Conservation (phyloP, 2,329 filamentous ascomycete genomes). For the Pseudogymnoascus sp. region DNA sequence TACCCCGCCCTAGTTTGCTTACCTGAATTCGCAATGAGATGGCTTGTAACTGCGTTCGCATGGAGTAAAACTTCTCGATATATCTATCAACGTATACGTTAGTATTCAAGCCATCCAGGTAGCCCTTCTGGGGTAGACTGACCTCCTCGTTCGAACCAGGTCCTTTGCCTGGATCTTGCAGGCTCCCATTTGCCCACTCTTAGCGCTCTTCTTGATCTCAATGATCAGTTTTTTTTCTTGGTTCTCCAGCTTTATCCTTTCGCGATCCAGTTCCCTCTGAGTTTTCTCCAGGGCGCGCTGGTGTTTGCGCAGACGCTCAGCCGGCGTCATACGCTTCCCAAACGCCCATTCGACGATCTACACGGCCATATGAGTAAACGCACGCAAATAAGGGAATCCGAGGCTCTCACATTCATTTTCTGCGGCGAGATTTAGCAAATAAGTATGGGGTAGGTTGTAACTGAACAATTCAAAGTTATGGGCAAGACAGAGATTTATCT, state of each 20-base stretch:
- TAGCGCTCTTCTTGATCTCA: constrained; percentile 97
- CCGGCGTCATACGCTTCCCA: constrained; percentile 97
- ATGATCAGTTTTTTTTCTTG: constrained; percentile 95
- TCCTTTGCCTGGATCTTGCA: constrained; percentile 98
- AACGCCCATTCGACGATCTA: constrained; percentile 98
- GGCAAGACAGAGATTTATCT: constrained; percentile 2
- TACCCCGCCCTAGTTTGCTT: constrained; percentile 17
- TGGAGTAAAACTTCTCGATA: constrained; percentile 96
- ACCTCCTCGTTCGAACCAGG: constrained; percentile 81
- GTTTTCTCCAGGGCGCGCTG: constrained; percentile 96
- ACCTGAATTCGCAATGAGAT: constrained; percentile 93
- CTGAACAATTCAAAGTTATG: not conserved
- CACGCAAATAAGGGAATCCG: not conserved
- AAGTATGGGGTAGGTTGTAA: not conserved
- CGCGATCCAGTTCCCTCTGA: constrained; percentile 89
- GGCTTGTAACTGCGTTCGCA: constrained; percentile 94
- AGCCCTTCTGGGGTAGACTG: constrained; percentile 16
- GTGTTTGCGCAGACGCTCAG: constrained; percentile 84
- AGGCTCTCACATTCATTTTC: constrained; percentile 3
- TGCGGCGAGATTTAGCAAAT: not conserved
- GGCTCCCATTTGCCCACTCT: constrained; percentile 97
- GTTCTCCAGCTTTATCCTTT: constrained; percentile 91
- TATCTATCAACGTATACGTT: constrained; percentile 48
- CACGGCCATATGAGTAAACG: constrained; percentile 1
- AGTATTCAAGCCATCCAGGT: not conserved